Percentiles rank a stretch among this genome's conserved stretches.
phyloP scores from a whole-genome alignment of 2,329 filamentous ascomycete genomes.

The Colletotrichum lupini region DNA sequence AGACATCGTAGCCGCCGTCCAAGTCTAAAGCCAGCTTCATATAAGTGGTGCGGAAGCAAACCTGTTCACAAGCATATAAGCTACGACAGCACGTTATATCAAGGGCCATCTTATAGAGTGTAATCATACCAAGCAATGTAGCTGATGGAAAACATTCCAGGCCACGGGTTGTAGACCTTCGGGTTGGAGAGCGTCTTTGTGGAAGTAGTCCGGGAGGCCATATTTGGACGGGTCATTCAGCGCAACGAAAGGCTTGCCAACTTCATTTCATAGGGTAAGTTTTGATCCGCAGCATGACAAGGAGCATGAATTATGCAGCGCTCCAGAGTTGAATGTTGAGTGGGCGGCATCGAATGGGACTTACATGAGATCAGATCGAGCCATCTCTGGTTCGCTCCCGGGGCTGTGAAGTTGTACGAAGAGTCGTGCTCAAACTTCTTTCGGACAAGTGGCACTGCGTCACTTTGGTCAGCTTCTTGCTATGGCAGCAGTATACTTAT shows the following conservation, averaged over 20 bases:
- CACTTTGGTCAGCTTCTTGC: not conserved
- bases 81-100: not conserved
- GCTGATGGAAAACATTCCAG: conserved; percentile 1
- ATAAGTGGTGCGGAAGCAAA: conserved; percentile 6
- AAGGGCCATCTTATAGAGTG: not conserved
- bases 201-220: not conserved
- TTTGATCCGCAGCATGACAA: not conserved
- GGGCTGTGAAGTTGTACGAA: conserved; percentile 13
- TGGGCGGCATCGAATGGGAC: not conserved
- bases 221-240: not conserved
- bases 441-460: not conserved
- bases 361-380: conserved; percentile 12
- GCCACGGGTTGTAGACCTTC: conserved; percentile 4
- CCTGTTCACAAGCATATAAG: not conserved
- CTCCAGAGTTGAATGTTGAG: not conserved
- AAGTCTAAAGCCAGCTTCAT: conserved; percentile 5
- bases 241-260: conserved; percentile 9
- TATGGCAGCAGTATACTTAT: not conserved
- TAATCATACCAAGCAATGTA: not conserved
- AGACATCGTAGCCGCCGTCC: conserved; percentile 10
- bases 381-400: not conserved
- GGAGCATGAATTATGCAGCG: not conserved
- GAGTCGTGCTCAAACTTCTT: conserved; percentile 14
- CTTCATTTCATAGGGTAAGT: not conserved
- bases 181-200: conserved; percentile 4